Percentiles rank a stretch among this genome's conserved stretches.
Evolutionary conservation across 345 rosid species (phyloP).

Genomic region (Hypericum perforatum): DNA sequence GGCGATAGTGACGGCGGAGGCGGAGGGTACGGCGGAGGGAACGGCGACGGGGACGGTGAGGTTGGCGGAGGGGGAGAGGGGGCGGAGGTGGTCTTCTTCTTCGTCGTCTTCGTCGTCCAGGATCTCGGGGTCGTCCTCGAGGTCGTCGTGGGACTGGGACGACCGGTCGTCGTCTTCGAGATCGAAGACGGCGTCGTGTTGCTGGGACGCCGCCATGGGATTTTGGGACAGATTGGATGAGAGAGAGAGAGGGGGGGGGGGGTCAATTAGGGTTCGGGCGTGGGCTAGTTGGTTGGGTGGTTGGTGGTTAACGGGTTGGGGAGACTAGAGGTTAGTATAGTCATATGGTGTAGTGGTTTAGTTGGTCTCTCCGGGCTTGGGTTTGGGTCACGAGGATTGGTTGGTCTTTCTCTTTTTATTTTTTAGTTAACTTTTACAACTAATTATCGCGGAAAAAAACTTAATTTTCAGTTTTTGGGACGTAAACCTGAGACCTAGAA

Average conservation of each 20-base stretch:
- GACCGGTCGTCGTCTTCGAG: conserved; percentile 39
- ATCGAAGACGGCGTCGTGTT: conserved; percentile 46
- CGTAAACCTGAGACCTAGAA: no score
- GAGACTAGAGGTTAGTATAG: conserved; percentile 11
- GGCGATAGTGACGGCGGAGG: conserved; percentile 29
- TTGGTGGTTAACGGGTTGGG: neutral
- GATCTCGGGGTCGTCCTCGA: conserved; percentile 35
- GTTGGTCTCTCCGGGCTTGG: no score
- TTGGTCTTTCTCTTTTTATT: no score
- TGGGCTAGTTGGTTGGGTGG: neutral
- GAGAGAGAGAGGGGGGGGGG: conserved; percentile 3
- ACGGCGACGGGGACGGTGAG: conserved; percentile 28
- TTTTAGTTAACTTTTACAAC: no score
- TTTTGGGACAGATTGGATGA: conserved; percentile 5
- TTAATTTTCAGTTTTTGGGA: no score
- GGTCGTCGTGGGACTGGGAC: conserved; percentile 29
- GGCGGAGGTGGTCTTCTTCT: conserved; percentile 44
- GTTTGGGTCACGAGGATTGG: no score
- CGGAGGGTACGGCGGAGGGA: conserved; percentile 30
- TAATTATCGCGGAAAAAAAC: no score
- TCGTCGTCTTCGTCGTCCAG: conserved; percentile 46
- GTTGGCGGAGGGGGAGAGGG: conserved; percentile 25
- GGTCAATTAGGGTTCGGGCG: neutral
- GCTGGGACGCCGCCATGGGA: conserved; percentile 53
- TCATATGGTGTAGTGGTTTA: no score